These are phyloP conservation scores for Leersia perrieri DNA, from an alignment of 176 grass and related monocot species.

Conservation along the genomic window DNA sequence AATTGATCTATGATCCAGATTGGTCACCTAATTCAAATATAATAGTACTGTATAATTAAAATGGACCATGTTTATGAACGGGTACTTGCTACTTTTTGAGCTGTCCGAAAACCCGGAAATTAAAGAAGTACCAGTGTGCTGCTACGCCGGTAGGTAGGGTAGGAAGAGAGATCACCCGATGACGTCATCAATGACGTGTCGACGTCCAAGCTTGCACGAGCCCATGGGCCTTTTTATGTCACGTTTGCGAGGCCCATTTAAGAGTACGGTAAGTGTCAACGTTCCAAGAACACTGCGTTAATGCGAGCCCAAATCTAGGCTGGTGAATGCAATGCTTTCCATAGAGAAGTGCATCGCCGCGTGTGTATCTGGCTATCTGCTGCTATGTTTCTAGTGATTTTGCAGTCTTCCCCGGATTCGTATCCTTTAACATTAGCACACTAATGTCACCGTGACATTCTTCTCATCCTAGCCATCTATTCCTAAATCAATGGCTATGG, in stretches of 20 bases:
- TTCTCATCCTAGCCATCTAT: too few species aligned
- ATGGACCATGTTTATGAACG: background rate
- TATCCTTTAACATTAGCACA: too few species aligned
- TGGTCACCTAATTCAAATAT: conserved; percentile 7
- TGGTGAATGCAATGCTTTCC: too few species aligned
- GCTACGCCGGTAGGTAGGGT: background rate
- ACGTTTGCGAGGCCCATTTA: background rate
- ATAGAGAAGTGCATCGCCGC: too few species aligned
- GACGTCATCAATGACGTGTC: background rate
- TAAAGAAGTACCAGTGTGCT: background rate
- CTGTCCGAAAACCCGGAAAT: background rate
- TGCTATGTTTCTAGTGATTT: too few species aligned
- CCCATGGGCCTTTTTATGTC: background rate
- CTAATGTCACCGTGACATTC: too few species aligned
- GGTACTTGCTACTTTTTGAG: conserved; percentile 16
- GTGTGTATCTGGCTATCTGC: too few species aligned
- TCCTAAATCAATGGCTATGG: too few species aligned
- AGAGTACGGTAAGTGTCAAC: too few species aligned
- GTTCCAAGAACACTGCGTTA: background rate
- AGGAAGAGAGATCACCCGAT: background rate
- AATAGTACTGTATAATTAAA: background rate
- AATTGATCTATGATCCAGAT: background rate
- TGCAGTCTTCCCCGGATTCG: too few species aligned
- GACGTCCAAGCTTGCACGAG: background rate
- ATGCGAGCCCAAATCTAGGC: background rate